These are phyloP conservation scores for Geotrichum klebahnii DNA, from an alignment of 1,139 yeast species.

Conservation along the genomic window DNA sequence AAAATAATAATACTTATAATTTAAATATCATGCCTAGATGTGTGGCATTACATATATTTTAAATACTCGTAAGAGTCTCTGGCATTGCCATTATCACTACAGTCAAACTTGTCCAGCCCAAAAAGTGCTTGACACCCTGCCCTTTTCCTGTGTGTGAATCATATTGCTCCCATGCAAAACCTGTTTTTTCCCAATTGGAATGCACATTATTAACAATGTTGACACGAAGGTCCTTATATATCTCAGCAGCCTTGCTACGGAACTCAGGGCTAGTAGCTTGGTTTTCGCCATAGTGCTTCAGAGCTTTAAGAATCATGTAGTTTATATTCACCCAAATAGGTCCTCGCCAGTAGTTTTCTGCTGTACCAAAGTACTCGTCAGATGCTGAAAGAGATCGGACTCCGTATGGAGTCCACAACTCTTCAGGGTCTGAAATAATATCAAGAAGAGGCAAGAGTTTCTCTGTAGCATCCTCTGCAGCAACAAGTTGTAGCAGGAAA, in stretches of 20 bases:
- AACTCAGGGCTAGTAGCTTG: slow-evolving; percentile 27
- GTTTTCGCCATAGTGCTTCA: slow-evolving; percentile 49
- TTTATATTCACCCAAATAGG: slow-evolving; percentile 92
- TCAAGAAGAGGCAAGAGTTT: slow-evolving; percentile 51
- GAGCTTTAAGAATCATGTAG: slow-evolving; percentile 69
- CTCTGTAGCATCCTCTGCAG: slow-evolving; percentile 37
- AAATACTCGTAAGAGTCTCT: slow-evolving; percentile 33
- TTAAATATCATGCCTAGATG: no score
- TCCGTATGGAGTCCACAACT: slow-evolving; percentile 77
- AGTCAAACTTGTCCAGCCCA: slow-evolving; percentile 90
- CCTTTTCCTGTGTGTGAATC: slow-evolving; percentile 71
- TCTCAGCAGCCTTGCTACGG: slow-evolving; percentile 41
- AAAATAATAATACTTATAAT: no score
- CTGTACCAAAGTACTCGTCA: slow-evolving; percentile 64
- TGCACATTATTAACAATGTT: slow-evolving; percentile 68
- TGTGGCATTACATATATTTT: neutral
- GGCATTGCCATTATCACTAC: slow-evolving; percentile 82
- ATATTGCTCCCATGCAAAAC: slow-evolving; percentile 90
- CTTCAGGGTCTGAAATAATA: slow-evolving; percentile 61
- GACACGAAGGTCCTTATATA: slow-evolving; percentile 56
- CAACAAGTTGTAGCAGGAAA: slow-evolving; percentile 64
- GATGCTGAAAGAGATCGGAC: slow-evolving; percentile 72
- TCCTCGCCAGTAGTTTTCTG: slow-evolving; percentile 94
- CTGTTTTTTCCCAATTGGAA: slow-evolving; percentile 66
- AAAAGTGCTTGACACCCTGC: slow-evolving; percentile 80